These are phyloP conservation scores for Boletus rufocinnamomeus DNA, from an alignment of 768 basidiomycete species.

Conservation along the genomic window DNA sequence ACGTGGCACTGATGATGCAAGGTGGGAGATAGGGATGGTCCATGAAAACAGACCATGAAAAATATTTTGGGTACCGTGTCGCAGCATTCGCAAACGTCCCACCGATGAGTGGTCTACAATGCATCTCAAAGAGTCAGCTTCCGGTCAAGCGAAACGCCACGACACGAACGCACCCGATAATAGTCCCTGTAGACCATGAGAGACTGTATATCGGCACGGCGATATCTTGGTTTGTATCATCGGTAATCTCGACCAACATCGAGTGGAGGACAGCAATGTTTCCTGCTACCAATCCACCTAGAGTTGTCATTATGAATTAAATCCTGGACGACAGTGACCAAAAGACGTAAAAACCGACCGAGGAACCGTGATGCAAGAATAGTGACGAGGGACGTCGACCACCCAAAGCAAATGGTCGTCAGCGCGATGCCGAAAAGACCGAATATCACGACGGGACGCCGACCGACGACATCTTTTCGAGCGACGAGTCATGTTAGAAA, in stretches of 20 bases:
- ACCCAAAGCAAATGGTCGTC: slow-evolving; percentile 9
- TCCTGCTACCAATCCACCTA: slow-evolving; percentile 15
- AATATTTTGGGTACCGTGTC: slow-evolving; percentile 8
- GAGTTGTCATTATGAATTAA: background rate
- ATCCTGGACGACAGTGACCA: background rate
- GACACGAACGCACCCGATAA: background rate
- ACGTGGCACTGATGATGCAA: slow-evolving; percentile 2
- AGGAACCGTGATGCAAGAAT: slow-evolving; percentile 10
- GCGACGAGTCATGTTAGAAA: background rate
- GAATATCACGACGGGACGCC: slow-evolving; percentile 7
- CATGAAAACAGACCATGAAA: slow-evolving; percentile 13
- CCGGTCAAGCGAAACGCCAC: background rate
- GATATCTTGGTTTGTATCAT: slow-evolving; percentile 16
- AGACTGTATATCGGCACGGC: slow-evolving; percentile 17
- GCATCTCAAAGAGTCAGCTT: background rate
- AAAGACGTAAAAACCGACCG: background rate
- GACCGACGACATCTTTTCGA: slow-evolving; percentile 1
- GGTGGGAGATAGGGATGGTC: slow-evolving; percentile 11
- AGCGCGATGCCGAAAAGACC: slow-evolving; percentile 6
- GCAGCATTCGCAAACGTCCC: slow-evolving; percentile 12
- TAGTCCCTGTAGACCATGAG: slow-evolving; percentile 4
- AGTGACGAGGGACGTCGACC: slow-evolving; percentile 10
- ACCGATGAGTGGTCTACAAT: slow-evolving; percentile 10
- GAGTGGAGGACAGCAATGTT: slow-evolving; percentile 15
- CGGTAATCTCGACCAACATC: slow-evolving; percentile 13